Evolutionary conservation across 176 grass and related monocot species (phyloP).

Genomic region (Hordeum vulgare): DNA sequence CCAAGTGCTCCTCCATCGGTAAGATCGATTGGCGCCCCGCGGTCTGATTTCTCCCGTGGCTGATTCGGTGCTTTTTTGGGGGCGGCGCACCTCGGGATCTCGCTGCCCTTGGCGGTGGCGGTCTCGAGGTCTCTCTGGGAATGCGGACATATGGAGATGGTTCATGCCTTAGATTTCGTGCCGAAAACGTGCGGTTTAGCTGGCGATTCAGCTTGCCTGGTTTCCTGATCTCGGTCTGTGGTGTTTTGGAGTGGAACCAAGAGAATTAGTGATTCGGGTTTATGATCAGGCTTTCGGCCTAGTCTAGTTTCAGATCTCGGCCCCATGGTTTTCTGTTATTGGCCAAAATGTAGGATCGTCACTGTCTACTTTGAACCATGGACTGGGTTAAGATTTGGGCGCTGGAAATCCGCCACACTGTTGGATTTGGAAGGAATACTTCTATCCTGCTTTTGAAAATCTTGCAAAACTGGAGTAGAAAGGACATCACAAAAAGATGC

Average conservation of each 20-base stretch:
- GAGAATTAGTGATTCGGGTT: slow-evolving; percentile 16
- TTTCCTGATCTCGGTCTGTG: not conserved
- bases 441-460: slow-evolving; percentile 2
- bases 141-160: slow-evolving; percentile 24
- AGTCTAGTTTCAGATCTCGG: slow-evolving; percentile 22
- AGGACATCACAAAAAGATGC: not conserved
- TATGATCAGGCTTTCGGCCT: not conserved
- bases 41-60: not conserved
- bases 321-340: slow-evolving; percentile 7
- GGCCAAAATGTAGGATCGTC: slow-evolving; percentile 7
- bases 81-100: slow-evolving; percentile 24
- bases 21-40: slow-evolving; percentile 11
- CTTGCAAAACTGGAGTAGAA: not conserved
- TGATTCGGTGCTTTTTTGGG: slow-evolving; percentile 27
- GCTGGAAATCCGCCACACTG: not conserved
- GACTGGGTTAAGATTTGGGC: not conserved
- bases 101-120: not conserved
- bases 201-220: slow-evolving; percentile 19
- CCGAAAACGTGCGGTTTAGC: slow-evolving; percentile 13
- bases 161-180: slow-evolving; percentile 12
- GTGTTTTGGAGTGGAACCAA: slow-evolving; percentile 1
- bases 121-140: slow-evolving; percentile 29
- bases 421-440: not conserved
- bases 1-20: slow-evolving; percentile 92
- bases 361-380: not conserved